Conservation (phyloP, 2,329 filamentous ascomycete species). For the Podosphaera xanthii region DNA sequence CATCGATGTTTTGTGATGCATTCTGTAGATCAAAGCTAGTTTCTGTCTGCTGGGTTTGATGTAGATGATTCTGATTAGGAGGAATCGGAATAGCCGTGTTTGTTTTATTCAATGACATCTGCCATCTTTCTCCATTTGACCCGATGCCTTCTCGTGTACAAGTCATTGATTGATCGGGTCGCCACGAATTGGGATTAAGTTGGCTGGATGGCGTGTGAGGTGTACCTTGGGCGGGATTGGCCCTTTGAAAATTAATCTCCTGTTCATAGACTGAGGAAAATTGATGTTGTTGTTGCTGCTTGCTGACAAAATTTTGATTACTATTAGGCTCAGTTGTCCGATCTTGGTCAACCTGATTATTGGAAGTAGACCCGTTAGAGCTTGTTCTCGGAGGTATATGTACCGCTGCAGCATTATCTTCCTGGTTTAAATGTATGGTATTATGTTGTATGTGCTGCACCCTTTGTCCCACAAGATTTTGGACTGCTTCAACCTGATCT, state of each 20-base stretch:
- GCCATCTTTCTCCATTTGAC: conserved; percentile 28
- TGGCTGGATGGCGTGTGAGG: conserved; percentile 9
- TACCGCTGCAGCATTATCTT: conserved; percentile 12
- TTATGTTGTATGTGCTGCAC: conserved; percentile 26
- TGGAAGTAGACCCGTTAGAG: conserved; percentile 1
- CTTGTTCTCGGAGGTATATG: not conserved
- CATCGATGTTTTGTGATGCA: conserved; percentile 11
- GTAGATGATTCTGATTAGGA: conserved; percentile 5
- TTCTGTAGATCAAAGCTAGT: conserved; percentile 11
- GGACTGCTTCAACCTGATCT: conserved; percentile 7
- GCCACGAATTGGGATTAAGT: conserved; percentile 13
- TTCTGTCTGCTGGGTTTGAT: conserved; percentile 5
- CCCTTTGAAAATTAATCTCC: conserved; percentile 7
- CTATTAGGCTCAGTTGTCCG: conserved; percentile 3
- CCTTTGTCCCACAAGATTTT: conserved; percentile 18
- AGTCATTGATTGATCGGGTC: conserved; percentile 19
- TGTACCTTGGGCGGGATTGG: conserved; percentile 7
- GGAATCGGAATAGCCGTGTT: conserved; percentile 10
- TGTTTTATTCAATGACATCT: conserved; percentile 27
- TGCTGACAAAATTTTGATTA: conserved; percentile 9
- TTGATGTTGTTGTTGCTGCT: conserved; percentile 11
- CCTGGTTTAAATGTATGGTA: conserved; percentile 20
- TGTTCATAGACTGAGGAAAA: conserved; percentile 8
- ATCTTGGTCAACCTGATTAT: not conserved
- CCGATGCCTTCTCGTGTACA: conserved; percentile 26